These are phyloP conservation scores for Lycium ferocissimum DNA, from an alignment of 257 asterid species.

Conservation along the genomic window DNA sequence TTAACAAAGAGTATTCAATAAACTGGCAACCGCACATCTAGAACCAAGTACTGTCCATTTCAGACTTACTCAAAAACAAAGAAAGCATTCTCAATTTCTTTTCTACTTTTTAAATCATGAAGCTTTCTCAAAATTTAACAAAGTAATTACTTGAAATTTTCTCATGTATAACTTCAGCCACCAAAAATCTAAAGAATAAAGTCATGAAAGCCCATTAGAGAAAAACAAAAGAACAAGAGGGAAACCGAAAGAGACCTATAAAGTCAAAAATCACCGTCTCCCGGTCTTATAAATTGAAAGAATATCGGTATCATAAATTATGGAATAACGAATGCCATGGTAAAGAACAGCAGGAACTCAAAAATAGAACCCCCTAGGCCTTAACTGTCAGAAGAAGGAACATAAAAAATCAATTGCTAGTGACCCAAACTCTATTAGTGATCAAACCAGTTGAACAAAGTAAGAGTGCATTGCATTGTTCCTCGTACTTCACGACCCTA, in stretches of 20 bases:
- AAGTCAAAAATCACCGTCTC: background rate
- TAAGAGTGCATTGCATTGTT: background rate
- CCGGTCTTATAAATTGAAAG: background rate
- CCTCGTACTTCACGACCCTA: background rate
- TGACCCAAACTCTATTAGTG: background rate
- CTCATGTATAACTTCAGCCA: background rate
- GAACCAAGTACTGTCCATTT: slow-evolving; percentile 2
- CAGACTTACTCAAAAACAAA: slow-evolving; percentile 10
- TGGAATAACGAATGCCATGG: background rate
- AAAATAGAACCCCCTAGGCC: background rate
- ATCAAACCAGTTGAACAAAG: background rate
- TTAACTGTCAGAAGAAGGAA: background rate
- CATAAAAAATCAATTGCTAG: background rate
- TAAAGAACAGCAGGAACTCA: background rate
- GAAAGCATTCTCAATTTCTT: slow-evolving; percentile 3
- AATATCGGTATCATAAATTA: background rate
- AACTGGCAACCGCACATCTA: slow-evolving; percentile 1
- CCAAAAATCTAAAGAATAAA: background rate
- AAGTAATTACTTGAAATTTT: background rate
- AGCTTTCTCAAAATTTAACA: slow-evolving; percentile 5
- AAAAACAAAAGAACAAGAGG: background rate
- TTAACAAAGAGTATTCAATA: background rate
- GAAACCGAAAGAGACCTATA: background rate
- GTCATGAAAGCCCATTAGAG: background rate
- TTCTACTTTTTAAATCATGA: background rate